A percentile compares a stretch with the other conserved stretches of the same genome.
Evolutionary conservation across 1,284 basidiomycete species (phyloP).

Genomic region (Ceratobasidium sp.): DNA sequence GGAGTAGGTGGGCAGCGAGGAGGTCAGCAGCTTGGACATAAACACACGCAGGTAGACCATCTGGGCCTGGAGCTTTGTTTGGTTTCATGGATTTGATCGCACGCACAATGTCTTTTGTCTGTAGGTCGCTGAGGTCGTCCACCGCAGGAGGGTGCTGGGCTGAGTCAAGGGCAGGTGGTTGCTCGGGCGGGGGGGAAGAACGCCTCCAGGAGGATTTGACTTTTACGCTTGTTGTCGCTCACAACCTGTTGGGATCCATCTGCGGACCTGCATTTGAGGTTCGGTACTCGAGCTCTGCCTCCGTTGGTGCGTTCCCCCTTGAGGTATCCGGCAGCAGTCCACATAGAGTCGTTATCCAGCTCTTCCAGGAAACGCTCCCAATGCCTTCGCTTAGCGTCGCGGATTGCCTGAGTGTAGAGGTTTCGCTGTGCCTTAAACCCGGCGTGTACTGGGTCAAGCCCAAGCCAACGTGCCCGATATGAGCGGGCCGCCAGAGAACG

Average conservation of each 20-base stretch:
- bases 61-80: slow-evolving; percentile 58
- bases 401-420: background rate
- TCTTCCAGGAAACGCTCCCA: slow-evolving; percentile 34
- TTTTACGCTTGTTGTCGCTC: slow-evolving; percentile 24
- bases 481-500: background rate
- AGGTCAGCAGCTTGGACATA: slow-evolving; percentile 53
- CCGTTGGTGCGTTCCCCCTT: background rate
- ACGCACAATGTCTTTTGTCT: slow-evolving; percentile 2
- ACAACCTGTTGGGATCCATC: background rate
- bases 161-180: background rate
- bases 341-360: slow-evolving; percentile 38
- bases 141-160: background rate
- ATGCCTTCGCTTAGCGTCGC: slow-evolving; percentile 21
- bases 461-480: background rate
- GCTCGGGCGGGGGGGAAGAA: slow-evolving; percentile 44
- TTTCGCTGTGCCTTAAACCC: slow-evolving; percentile 9
- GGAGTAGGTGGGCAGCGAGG: slow-evolving; percentile 53
- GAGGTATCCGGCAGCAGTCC: slow-evolving; percentile 38
- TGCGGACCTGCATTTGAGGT: background rate
- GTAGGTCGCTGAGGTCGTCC: background rate
- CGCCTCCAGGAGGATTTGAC: slow-evolving; percentile 27
- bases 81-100: slow-evolving; percentile 42
- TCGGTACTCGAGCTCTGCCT: slow-evolving; percentile 24
- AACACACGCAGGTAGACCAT: slow-evolving; percentile 58
- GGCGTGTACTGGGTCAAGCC: too few relatives aligned